phyloP scores from a whole-genome alignment of 441 rosid genomes.

The Gossypium trilobum region DNA sequence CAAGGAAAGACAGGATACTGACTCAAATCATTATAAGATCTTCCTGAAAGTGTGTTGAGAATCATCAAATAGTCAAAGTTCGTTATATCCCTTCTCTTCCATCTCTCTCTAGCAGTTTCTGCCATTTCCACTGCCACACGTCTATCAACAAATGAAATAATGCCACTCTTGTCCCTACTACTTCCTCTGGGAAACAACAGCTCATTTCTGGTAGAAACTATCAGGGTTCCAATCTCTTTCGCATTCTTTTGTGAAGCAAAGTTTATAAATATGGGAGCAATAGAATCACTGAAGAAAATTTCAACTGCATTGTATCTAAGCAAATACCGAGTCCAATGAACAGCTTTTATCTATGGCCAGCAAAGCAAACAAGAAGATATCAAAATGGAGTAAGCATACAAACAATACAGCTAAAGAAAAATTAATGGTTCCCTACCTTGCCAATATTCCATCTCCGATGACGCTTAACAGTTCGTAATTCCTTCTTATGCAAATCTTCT shows the following conservation, averaged over 20 bases:
- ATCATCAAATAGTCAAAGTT: conserved; percentile 93
- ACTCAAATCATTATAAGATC: conserved; percentile 92
- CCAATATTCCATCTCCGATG: conserved; percentile 83
- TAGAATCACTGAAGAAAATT: conserved; percentile 69
- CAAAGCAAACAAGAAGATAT: conserved; percentile 16
- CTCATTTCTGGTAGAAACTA: conserved; percentile 87
- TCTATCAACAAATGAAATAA: conserved; percentile 77
- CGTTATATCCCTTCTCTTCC: conserved; percentile 95
- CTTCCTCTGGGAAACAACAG: conserved; percentile 74
- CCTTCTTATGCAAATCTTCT: conserved; percentile 41
- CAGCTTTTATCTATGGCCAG: conserved; percentile 62
- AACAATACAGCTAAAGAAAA: conserved; percentile 4
- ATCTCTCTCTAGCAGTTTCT: conserved; percentile 85
- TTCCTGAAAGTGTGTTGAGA: conserved; percentile 90
- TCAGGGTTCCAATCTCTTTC: conserved; percentile 79
- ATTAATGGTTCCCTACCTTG: conserved; percentile 44
- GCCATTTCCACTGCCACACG: conserved; percentile 88
- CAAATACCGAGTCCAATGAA: conserved; percentile 92
- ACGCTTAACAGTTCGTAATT: conserved; percentile 60
- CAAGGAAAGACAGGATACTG: conserved; percentile 98
- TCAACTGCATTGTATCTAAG: conserved; percentile 88
- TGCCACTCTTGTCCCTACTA: conserved; percentile 71
- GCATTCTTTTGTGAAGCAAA: conserved; percentile 77
- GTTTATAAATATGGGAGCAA: conserved; percentile 72
- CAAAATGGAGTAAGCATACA: conserved; percentile 21